A percentile compares a stretch with the other conserved stretches of the same genome.
These are phyloP conservation scores for Cryptococcus sp. DNA, from an alignment of 1,284 basidiomycete genomes.

Conservation along the genomic window DNA sequence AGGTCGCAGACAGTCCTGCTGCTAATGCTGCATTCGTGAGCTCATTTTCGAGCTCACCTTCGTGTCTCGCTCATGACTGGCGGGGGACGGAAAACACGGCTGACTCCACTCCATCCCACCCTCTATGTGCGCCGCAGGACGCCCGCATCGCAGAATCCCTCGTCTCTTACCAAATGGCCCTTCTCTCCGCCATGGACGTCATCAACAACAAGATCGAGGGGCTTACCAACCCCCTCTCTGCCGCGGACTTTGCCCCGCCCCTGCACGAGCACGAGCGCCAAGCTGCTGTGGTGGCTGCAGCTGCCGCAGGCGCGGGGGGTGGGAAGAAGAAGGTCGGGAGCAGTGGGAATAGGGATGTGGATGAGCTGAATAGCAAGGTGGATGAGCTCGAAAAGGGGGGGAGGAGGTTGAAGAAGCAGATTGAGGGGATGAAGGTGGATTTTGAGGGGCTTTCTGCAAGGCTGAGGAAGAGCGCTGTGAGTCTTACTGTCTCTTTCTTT, in stretches of 20 bases:
- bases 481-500: slow-evolving; percentile 1
- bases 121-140: slow-evolving; percentile 33
- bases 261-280: slow-evolving; percentile 14
- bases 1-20: slow-evolving; percentile 5
- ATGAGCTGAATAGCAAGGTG: slow-evolving; percentile 17
- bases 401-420: slow-evolving; percentile 17
- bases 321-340: slow-evolving; percentile 3
- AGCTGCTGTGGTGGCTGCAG: background rate
- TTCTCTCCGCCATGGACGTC: slow-evolving; percentile 37
- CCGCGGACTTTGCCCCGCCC: slow-evolving; percentile 8
- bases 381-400: slow-evolving; percentile 25
- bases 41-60: background rate
- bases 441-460: slow-evolving; percentile 17
- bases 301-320: background rate
- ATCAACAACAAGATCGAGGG: slow-evolving; percentile 28
- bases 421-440: slow-evolving; percentile 25
- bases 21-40: slow-evolving; percentile 22
- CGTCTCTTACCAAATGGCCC: slow-evolving; percentile 46
- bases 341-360: slow-evolving; percentile 22
- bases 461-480: slow-evolving; percentile 19
- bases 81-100: background rate
- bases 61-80: background rate
- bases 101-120: background rate
- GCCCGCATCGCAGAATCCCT: slow-evolving; percentile 44
- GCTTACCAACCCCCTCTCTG: slow-evolving; percentile 11